Percentiles rank a stretch among this genome's conserved stretches.
phyloP scores from a whole-genome alignment of 129 eudicot species.

The Pseudognaphalium luteoalbum region DNA sequence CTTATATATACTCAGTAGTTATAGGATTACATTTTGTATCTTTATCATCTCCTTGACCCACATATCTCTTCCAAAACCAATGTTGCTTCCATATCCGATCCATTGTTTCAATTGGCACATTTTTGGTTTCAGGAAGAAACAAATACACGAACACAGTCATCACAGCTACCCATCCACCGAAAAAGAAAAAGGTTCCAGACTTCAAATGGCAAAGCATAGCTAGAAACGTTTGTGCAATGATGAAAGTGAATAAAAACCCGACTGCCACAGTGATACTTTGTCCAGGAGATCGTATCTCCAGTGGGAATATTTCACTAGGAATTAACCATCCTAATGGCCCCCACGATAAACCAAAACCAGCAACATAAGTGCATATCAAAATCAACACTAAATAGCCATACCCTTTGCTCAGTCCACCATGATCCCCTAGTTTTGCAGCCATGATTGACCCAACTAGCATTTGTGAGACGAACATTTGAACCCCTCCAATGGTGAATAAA shows the following conservation, averaged over 20 bases:
- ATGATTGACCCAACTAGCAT: conserved; percentile 51
- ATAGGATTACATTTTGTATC: background rate
- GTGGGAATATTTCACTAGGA: conserved; percentile 69
- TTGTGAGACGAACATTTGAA: conserved; percentile 61
- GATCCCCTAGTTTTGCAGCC: conserved; percentile 64
- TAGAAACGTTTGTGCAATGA: conserved; percentile 56
- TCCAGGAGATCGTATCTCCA: conserved; percentile 66
- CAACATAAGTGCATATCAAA: conserved; percentile 49
- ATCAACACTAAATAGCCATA: conserved; percentile 47
- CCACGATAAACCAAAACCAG: conserved; percentile 77
- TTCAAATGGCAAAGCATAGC: conserved; percentile 57
- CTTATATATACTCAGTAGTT: background rate
- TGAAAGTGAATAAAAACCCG: conserved; percentile 49
- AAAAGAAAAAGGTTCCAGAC: conserved; percentile 63
- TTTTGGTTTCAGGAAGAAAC: conserved; percentile 68
- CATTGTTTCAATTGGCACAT: conserved; percentile 64
- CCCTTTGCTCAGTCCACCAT: conserved; percentile 52
- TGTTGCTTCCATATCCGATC: conserved; percentile 57
- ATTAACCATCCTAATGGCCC: conserved; percentile 78
- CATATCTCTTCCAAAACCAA: conserved; percentile 59
- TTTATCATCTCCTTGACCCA: conserved; percentile 26
- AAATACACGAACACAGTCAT: conserved; percentile 59
- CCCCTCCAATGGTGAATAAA: conserved; percentile 49
- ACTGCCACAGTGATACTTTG: conserved; percentile 66
- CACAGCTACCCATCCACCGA: conserved; percentile 64